Base-by-base conservation (phyloP, 2,329 filamentous ascomycete genomes). In the Arthrocladium fulminans region DNA sequence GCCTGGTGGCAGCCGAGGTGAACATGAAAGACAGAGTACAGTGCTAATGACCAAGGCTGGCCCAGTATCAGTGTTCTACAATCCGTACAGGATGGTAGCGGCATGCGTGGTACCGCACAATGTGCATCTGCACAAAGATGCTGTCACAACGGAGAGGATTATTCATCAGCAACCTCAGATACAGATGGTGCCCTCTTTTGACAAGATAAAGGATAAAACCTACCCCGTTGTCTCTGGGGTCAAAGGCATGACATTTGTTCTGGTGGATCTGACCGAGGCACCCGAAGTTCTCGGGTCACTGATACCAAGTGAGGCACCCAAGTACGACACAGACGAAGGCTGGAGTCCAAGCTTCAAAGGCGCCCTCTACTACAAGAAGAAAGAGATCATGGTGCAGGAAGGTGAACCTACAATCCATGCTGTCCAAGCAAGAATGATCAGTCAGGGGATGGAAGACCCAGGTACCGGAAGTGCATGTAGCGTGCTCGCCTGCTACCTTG, bases 21-120 rank as follows among this genome's bases (percentile, higher is more conserved):
- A 54, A 15, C 46, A 49, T 42, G 45, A 56, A 38, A 47, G 51
- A n/a, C 53, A 57, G 23, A 49, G 52, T 17, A 49, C 57, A 8
- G 58, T 49, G 29, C 56, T 51, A 45, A 52, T 49, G 49, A 66
- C 65, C 52, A 74, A 65, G 61, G 70, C 63, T 51, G 73, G 74
- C 2, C 59, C 60, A 1, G 71, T 77, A 8, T 57, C 60, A 8
- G 60, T 71, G 46, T 59, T 62, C 12, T 73, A 67, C 51, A 63
- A 69, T 55, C 59, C 65, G 3, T 56, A 57, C 7, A 65, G 63
- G 19, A 61, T 61, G 30, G 61, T 70, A n/a, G 44, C 44, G 3
- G 74, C 72, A 45, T 83, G 83, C 13, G 65, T 65, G 3, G 81
- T 89, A 53, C 83, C 84, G 27, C 81, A 86, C 61, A 71, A 83